Conservation (phyloP, 2,329 filamentous ascomycete species). For the Fusarium continuum region DNA sequence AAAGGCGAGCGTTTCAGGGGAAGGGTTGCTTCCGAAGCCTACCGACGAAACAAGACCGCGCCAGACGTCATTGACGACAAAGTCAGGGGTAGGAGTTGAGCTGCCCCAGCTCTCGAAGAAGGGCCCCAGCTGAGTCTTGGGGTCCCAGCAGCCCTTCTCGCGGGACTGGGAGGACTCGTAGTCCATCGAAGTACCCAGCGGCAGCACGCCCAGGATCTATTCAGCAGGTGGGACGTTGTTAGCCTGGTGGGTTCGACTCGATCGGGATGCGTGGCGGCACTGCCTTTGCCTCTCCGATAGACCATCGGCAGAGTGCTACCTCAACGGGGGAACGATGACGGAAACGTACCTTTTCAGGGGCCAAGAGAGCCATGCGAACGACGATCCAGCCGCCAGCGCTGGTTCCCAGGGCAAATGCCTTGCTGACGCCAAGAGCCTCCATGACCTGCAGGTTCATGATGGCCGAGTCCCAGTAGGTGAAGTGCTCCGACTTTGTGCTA, state of each 20-base stretch:
- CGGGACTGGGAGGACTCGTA: slow-evolving; percentile 59
- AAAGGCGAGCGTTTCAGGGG: slow-evolving; percentile 51
- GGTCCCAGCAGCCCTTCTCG: slow-evolving; percentile 60
- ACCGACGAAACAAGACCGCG: slow-evolving; percentile 55
- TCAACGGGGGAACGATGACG: not conserved
- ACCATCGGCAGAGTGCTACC: not conserved
- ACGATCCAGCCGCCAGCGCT: slow-evolving; percentile 64
- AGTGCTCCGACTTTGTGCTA: slow-evolving; percentile 54
- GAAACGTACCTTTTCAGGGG: slow-evolving; percentile 55
- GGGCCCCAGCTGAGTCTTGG: slow-evolving; percentile 51
- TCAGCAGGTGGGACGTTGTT: slow-evolving; percentile 5
- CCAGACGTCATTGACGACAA: slow-evolving; percentile 58
- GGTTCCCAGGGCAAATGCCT: slow-evolving; percentile 61
- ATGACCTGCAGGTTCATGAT: slow-evolving; percentile 65
- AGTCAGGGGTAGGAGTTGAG: slow-evolving; percentile 54
- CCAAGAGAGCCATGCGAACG: slow-evolving; percentile 60
- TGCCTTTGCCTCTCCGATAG: not conserved
- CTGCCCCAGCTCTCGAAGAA: slow-evolving; percentile 56
- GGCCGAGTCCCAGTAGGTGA: slow-evolving; percentile 65
- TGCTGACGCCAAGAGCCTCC: slow-evolving; percentile 57
- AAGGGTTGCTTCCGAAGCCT: slow-evolving; percentile 56
- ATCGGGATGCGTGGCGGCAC: not conserved
- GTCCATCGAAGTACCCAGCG: slow-evolving; percentile 63
- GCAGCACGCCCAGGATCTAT: slow-evolving; percentile 58
- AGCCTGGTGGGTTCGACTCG: slow-evolving; percentile 11